Evolutionary conservation across 495 filamentous ascomycete genomes (phyloP).

Genomic region (Hyaloscypha finlandica): DNA sequence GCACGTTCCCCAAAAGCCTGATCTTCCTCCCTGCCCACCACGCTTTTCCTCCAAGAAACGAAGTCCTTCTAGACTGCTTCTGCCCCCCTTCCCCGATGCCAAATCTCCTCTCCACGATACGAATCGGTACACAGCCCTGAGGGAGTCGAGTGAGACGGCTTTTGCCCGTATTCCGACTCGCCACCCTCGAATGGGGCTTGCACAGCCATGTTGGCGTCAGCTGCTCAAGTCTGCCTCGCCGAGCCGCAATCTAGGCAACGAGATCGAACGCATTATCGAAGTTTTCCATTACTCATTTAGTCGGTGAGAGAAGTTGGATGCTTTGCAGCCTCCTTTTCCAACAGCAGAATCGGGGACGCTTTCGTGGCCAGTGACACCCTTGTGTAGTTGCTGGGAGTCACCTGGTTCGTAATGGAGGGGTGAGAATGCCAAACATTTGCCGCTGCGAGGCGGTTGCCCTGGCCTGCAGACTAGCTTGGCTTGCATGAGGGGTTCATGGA

Average conservation of each 20-base stretch:
- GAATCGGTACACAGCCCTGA: conserved; percentile 1
- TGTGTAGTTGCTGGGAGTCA: neutral
- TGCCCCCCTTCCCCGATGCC: neutral
- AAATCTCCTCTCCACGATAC: neutral
- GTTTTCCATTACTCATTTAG: neutral
- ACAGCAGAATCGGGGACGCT: neutral
- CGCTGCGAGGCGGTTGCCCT: neutral
- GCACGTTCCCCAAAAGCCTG: neutral
- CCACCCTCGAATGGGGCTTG: neutral
- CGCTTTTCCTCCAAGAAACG: neutral
- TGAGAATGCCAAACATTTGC: neutral
- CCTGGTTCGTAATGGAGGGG: neutral
- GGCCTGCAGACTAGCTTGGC: neutral
- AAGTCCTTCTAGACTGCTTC: neutral
- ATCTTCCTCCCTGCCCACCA: neutral
- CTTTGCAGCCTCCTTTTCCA: neutral
- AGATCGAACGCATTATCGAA: neutral
- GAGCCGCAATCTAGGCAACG: neutral
- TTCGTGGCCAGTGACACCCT: conserved; percentile 2
- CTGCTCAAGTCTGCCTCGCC: neutral
- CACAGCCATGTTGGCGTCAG: conserved; percentile 1
- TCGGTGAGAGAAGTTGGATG: neutral
- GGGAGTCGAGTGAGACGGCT: neutral
- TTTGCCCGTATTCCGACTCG: neutral
- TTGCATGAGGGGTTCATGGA: conserved; percentile 2